These are phyloP conservation scores for Cyclotella distinguenda DNA, from an alignment of 108 stramenopile species.

Conservation along the genomic window DNA sequence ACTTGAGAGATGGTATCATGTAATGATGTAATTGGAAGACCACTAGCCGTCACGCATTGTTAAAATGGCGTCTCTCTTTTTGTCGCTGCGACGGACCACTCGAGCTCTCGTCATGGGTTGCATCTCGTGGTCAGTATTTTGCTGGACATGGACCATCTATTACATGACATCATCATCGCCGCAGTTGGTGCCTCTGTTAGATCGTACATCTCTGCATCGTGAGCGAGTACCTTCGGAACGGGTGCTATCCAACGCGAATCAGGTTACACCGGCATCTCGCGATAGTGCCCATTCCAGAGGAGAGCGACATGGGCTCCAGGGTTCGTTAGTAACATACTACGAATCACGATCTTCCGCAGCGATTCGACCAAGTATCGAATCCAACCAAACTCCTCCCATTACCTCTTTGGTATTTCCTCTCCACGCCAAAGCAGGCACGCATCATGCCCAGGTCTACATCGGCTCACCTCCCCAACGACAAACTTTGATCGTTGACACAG, in stretches of 20 bases:
- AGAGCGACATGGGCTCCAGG: too few species aligned
- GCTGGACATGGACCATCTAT: constrained; percentile 3
- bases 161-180: background rate
- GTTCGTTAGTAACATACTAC: background rate
- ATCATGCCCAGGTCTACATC: constrained; percentile 86
- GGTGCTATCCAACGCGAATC: background rate
- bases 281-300: too few species aligned
- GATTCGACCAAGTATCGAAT: background rate
- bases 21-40: too few species aligned
- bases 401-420: constrained; percentile 52
- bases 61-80: background rate
- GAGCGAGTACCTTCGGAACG: background rate
- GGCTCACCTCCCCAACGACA: constrained; percentile 93
- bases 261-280: too few species aligned
- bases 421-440: constrained; percentile 75
- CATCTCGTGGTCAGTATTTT: background rate
- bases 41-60: too few species aligned
- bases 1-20: too few species aligned
- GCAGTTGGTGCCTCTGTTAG: background rate
- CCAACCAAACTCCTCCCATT: constrained; percentile 12
- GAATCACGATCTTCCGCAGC: background rate
- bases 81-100: background rate
- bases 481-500: constrained; percentile 95
- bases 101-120: background rate
- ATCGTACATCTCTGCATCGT: background rate